Evolutionary conservation across 2,329 filamentous ascomycete species (phyloP).

Genomic region (Aureobasidium sp.): DNA sequence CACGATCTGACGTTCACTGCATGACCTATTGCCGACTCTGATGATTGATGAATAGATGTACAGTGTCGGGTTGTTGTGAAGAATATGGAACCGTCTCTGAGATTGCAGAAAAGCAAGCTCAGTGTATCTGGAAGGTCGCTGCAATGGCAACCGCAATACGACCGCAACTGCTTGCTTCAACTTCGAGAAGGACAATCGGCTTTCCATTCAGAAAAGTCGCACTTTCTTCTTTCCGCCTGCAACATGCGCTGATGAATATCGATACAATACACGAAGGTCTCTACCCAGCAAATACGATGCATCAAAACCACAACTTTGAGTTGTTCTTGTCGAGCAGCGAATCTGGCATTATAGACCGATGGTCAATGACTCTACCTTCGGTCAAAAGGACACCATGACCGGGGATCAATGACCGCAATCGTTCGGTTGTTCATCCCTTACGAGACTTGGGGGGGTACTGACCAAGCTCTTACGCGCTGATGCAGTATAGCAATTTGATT

Average conservation of each 20-base stretch:
- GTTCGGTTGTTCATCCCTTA: background rate
- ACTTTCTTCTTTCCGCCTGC: background rate
- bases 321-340: background rate
- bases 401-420: too few species aligned
- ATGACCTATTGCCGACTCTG: background rate
- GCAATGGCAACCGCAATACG: background rate
- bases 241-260: background rate
- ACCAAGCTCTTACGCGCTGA: background rate
- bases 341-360: background rate
- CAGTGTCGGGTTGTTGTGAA: background rate
- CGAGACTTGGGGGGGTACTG: background rate
- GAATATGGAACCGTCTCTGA: background rate
- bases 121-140: background rate
- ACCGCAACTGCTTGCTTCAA: background rate
- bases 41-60: background rate
- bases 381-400: background rate
- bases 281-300: background rate
- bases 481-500: background rate
- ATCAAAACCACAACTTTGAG: background rate
- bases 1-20: background rate
- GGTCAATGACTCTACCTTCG: background rate
- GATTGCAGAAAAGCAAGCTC: background rate
- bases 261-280: background rate
- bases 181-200: background rate
- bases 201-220: background rate